Evolutionary conservation across 169 alveolate genomes (phyloP).

Genomic region (Eimeria zaria): DNA sequence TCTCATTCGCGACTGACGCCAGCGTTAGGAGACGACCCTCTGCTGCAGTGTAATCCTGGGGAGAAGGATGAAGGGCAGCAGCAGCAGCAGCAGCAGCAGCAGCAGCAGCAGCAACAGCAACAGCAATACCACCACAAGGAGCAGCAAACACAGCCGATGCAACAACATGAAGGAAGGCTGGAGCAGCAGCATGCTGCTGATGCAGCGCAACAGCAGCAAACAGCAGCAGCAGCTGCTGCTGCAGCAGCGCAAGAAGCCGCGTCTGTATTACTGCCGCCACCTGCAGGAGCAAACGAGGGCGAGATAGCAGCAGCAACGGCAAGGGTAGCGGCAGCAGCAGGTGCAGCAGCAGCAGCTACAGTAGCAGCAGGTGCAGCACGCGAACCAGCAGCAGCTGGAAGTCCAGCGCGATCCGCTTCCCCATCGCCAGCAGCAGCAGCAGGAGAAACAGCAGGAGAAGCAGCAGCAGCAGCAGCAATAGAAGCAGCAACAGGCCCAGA

Average conservation of each 20-base stretch:
- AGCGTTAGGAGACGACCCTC: neutral
- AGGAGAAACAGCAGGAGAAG: neutral
- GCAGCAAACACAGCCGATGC: neutral
- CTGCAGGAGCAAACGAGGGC: neutral
- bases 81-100: slow-evolving; percentile 12
- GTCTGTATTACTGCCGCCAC: neutral
- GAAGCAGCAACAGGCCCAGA: slow-evolving; percentile 23
- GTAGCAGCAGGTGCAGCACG: neutral
- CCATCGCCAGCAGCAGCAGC: neutral
- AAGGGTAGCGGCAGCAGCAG: neutral
- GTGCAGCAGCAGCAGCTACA: neutral
- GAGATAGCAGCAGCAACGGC: slow-evolving; percentile 14
- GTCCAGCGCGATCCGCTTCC: neutral
- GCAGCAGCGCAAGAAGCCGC: neutral
- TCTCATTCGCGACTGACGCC: neutral
- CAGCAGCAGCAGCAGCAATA: neutral
- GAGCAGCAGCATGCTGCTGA: neutral
- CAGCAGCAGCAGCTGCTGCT: neutral
- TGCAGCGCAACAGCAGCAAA: neutral
- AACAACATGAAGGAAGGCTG: neutral
- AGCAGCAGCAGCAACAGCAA: neutral
- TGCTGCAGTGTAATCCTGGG: neutral
- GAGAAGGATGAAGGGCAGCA: neutral
- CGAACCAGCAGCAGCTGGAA: neutral
- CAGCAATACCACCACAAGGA: neutral